These are phyloP conservation scores for Adansonia gregorii DNA, from an alignment of 441 rosid genomes.

Conservation along the genomic window DNA sequence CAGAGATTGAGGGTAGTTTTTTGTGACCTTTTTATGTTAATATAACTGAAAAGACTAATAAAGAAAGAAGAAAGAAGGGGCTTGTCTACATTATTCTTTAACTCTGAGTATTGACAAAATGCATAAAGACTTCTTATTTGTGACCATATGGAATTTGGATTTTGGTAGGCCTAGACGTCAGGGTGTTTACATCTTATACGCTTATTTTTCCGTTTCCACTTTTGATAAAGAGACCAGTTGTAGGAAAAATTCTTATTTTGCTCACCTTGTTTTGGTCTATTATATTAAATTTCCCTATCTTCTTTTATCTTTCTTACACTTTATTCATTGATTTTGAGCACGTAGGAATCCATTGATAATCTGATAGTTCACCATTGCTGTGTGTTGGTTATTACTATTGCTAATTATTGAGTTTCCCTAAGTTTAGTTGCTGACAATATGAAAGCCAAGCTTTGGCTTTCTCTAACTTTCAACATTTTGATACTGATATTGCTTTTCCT, in stretches of 20 bases:
- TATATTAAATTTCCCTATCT: not conserved
- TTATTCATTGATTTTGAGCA: not conserved
- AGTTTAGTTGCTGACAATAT: conserved; percentile 2
- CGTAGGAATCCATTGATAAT: not conserved
- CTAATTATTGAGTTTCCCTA: not conserved
- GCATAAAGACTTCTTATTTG: not conserved
- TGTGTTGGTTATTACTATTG: not conserved
- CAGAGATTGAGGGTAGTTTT: not conserved
- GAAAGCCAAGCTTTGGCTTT: conserved; percentile 17
- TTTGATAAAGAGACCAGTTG: conserved; percentile 10
- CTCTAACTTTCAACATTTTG: conserved; percentile 12
- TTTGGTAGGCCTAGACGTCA: not conserved
- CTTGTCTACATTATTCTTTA: not conserved
- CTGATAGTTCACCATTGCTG: not conserved
- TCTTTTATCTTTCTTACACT: not conserved
- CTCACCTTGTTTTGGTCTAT: not conserved
- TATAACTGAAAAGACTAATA: conserved; percentile 1
- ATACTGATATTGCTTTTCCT: conserved; percentile 28
- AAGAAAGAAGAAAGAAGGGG: not conserved
- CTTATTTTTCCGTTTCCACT: conserved; percentile 7
- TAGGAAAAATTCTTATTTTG: not conserved
- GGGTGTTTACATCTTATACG: not conserved
- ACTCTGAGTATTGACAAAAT: not conserved
- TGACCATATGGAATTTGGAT: conserved; percentile 13
- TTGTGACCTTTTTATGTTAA: conserved; percentile 14